Evolutionary conservation across 2,329 filamentous ascomycete species (phyloP).

Genomic region (Trichoderma lentiforme): DNA sequence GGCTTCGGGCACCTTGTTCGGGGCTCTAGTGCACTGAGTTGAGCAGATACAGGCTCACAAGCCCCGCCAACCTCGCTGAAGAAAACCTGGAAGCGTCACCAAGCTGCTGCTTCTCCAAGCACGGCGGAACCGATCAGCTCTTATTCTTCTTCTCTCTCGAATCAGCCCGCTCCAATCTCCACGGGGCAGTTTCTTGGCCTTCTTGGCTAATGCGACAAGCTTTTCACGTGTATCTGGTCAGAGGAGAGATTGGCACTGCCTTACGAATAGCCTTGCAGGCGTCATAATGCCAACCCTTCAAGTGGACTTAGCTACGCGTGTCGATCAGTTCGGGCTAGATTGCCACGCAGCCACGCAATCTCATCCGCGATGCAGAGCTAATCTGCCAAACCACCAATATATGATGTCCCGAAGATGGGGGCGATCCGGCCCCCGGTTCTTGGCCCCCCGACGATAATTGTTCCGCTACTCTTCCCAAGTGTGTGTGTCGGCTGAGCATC

Average conservation of each 20-base stretch:
- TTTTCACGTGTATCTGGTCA: neutral
- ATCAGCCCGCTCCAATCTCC: neutral
- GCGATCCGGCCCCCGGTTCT: neutral
- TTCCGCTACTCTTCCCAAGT: neutral
- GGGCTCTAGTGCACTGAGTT: neutral
- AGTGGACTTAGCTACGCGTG: neutral
- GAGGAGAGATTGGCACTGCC: neutral
- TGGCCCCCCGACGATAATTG: neutral
- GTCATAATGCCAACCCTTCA: neutral
- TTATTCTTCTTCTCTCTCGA: neutral
- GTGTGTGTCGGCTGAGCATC: neutral
- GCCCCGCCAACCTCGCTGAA: neutral
- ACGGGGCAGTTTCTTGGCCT: neutral
- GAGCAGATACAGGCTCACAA: neutral
- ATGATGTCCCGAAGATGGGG: neutral
- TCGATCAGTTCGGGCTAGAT: neutral
- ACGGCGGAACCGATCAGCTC: neutral
- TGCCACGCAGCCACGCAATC: neutral
- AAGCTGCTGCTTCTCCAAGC: neutral
- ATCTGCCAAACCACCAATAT: neutral
- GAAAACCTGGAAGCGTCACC: neutral
- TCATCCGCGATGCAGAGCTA: neutral
- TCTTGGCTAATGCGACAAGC: neutral
- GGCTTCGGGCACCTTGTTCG: neutral
- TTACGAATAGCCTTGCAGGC: neutral